Evolutionary conservation across 345 rosid genomes (phyloP).

Genomic region (Dimocarpus longan): DNA sequence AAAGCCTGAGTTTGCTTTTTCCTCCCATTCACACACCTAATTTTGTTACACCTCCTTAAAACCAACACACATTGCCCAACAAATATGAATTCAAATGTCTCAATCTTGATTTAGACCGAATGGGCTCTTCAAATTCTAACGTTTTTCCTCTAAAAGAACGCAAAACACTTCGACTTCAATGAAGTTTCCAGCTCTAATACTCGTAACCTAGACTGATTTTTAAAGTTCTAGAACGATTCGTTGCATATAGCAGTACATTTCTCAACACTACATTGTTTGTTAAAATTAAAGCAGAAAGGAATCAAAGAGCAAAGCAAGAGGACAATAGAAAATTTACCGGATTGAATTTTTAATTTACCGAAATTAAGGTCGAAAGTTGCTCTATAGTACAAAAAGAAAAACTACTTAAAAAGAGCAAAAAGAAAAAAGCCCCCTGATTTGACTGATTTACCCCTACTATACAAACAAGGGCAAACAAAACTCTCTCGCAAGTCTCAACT

Average conservation of each 20-base stretch:
- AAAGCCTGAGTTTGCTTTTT: slow-evolving; percentile 30
- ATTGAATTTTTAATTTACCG: slow-evolving; percentile 21
- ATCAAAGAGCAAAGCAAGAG: not conserved
- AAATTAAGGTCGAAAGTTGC: slow-evolving; percentile 14
- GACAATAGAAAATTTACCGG: not conserved
- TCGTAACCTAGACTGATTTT: too few relatives aligned
- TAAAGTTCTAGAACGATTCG: not conserved
- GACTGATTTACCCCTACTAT: slow-evolving; percentile 30
- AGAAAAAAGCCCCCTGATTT: not conserved
- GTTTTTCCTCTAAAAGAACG: too few relatives aligned
- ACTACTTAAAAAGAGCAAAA: not conserved
- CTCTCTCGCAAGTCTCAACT: not conserved
- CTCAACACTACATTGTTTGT: not conserved
- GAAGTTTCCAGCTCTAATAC: too few relatives aligned
- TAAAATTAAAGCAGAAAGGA: not conserved
- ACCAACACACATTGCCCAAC: not conserved
- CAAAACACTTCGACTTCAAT: too few relatives aligned
- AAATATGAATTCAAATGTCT: not conserved
- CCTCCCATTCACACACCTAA: slow-evolving; percentile 35
- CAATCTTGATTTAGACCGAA: not conserved
- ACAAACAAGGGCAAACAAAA: slow-evolving; percentile 32
- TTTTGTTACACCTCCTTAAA: slow-evolving; percentile 15
- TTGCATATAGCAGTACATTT: too few relatives aligned
- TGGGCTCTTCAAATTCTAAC: too few relatives aligned
- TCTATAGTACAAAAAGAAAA: slow-evolving; percentile 18